These are phyloP conservation scores for Cutaneotrichosporon sp. DNA, from an alignment of 1,284 basidiomycete genomes.

Conservation along the genomic window DNA sequence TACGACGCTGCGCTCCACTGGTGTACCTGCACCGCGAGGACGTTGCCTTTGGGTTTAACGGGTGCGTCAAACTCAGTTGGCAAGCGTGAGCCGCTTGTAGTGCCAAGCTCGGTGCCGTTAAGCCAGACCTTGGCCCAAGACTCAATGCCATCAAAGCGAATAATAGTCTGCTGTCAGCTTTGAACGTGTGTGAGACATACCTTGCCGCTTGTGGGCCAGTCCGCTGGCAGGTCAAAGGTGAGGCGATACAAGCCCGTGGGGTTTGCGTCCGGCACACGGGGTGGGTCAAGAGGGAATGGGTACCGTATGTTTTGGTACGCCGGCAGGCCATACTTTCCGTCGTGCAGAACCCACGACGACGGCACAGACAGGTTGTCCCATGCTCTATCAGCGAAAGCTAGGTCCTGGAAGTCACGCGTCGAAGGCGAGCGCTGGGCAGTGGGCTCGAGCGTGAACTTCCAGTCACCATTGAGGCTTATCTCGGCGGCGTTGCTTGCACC, in stretches of 20 bases:
- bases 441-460: slow-evolving; percentile 19
- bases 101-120: slow-evolving; percentile 22
- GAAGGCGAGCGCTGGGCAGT: background rate
- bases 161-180: background rate
- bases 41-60: slow-evolving; percentile 4
- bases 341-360: slow-evolving; percentile 14
- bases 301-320: slow-evolving; percentile 17
- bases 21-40: slow-evolving; percentile 19
- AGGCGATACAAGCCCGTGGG: slow-evolving; percentile 15
- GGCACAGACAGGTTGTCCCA: slow-evolving; percentile 14
- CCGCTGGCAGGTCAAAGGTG: slow-evolving; percentile 6
- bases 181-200: background rate
- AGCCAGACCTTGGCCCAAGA: slow-evolving; percentile 26
- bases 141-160: slow-evolving; percentile 29
- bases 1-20: slow-evolving; percentile 23
- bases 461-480: slow-evolving; percentile 20
- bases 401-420: slow-evolving; percentile 5
- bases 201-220: slow-evolving; percentile 7
- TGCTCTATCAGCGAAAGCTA: slow-evolving; percentile 2
- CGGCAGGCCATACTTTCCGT: slow-evolving; percentile 10
- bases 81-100: slow-evolving; percentile 15
- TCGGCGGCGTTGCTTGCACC: background rate
- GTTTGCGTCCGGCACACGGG: slow-evolving; percentile 19
- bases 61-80: slow-evolving; percentile 24
- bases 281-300: slow-evolving; percentile 15